These are phyloP conservation scores for Aquilaria yunnanensis DNA, from an alignment of 345 rosid genomes.

Conservation along the genomic window DNA sequence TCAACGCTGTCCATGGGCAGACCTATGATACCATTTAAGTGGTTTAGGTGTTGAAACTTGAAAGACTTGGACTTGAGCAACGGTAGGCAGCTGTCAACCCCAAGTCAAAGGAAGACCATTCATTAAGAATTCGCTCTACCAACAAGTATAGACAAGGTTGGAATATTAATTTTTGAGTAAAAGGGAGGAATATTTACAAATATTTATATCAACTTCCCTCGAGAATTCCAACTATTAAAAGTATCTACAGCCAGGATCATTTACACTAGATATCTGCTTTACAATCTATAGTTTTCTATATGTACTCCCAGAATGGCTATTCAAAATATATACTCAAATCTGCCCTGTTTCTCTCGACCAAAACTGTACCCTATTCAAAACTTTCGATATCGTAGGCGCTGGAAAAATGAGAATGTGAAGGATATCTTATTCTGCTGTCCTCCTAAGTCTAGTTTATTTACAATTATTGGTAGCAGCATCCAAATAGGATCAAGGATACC, in stretches of 20 bases:
- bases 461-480: slow-evolving; percentile 6
- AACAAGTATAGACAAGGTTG: too few relatives aligned
- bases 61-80: too few relatives aligned
- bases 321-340: not conserved
- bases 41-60: too few relatives aligned
- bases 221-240: too few relatives aligned
- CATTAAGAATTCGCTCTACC: too few relatives aligned
- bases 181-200: slow-evolving; percentile 1
- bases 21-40: too few relatives aligned
- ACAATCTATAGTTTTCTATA: slow-evolving; percentile 8
- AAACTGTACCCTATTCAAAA: slow-evolving; percentile 3
- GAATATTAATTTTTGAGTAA: too few relatives aligned
- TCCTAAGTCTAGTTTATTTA: slow-evolving; percentile 24
- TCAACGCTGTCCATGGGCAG: too few relatives aligned
- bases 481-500: not conserved
- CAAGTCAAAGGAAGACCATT: too few relatives aligned
- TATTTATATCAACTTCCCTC: too few relatives aligned
- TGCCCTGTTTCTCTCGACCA: slow-evolving; percentile 6
- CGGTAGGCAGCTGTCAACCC: too few relatives aligned
- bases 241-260: not conserved
- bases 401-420: slow-evolving; percentile 11
- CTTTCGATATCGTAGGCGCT: not conserved
- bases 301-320: slow-evolving; percentile 8
- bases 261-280: slow-evolving; percentile 17
- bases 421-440: slow-evolving; percentile 25